Conservation (phyloP, 306 rosid genomes). For the Echinosophora koreensis region DNA sequence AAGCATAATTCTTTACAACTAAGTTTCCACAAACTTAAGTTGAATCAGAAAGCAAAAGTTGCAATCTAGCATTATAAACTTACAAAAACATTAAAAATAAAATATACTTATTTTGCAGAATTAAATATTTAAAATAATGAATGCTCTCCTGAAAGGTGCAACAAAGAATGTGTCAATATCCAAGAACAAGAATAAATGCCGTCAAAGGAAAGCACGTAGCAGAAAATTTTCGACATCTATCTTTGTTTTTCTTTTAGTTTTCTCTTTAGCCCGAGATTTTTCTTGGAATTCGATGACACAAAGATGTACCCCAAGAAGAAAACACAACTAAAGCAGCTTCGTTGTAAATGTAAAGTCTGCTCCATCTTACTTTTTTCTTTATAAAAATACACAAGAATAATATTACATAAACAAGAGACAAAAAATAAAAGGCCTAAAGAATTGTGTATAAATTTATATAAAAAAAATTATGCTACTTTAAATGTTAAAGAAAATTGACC, state of each 20-base stretch:
- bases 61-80: slow-evolving; percentile 13
- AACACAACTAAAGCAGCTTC: slow-evolving; percentile 28
- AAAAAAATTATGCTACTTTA: not conserved
- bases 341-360: slow-evolving; percentile 42
- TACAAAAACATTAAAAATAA: slow-evolving; percentile 1
- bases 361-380: not conserved
- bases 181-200: slow-evolving; percentile 20
- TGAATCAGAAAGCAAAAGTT: slow-evolving; percentile 46
- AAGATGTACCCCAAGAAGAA: not conserved
- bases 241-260: not conserved
- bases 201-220: slow-evolving; percentile 30
- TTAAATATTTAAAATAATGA: slow-evolving; percentile 15
- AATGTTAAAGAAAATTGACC: not conserved
- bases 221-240: not conserved
- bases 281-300: slow-evolving; percentile 36
- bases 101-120: not conserved
- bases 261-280: slow-evolving; percentile 4
- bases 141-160: slow-evolving; percentile 40
- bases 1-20: slow-evolving; percentile 47
- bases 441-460: too few species aligned
- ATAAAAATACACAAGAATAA: slow-evolving; percentile 3
- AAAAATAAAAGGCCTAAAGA: too few species aligned
- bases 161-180: slow-evolving; percentile 16
- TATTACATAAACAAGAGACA: not conserved
- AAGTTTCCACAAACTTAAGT: slow-evolving; percentile 47